Evolutionary conservation across 2,329 filamentous ascomycete genomes (phyloP).

Genomic region (Pseudofabraea citricarpa): DNA sequence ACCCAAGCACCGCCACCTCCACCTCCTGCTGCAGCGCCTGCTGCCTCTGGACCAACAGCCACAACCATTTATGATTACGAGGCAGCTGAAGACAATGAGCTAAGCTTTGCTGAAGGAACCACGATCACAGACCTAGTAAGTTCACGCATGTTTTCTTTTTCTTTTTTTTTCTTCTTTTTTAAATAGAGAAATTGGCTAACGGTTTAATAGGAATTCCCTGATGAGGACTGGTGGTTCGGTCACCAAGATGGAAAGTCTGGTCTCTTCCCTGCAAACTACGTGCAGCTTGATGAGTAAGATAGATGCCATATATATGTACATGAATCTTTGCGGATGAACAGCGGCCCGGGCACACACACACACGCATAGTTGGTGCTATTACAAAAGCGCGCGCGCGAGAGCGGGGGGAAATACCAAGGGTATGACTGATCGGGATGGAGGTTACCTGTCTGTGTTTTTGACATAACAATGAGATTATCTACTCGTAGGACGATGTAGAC

Average conservation of each 20-base stretch:
- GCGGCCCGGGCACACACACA: no score
- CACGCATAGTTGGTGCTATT: no score
- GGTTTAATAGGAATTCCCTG: slow-evolving; percentile 75
- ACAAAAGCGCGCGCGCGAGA: no score
- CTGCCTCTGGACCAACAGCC: slow-evolving; percentile 55
- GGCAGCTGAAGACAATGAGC: slow-evolving; percentile 86
- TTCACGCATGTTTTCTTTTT: no score
- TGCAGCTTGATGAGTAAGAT: slow-evolving; percentile 42
- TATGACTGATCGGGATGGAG: no score
- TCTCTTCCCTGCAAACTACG: slow-evolving; percentile 76
- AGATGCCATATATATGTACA: neutral
- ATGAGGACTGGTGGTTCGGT: slow-evolving; percentile 98
- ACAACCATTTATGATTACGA: slow-evolving; percentile 94
- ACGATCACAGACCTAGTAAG: slow-evolving; percentile 73
- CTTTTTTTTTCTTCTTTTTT: neutral
- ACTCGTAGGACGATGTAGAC: no score
- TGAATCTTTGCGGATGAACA: no score
- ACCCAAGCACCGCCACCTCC: slow-evolving; percentile 34
- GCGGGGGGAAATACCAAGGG: no score
- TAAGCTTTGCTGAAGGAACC: slow-evolving; percentile 85
- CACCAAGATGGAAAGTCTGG: slow-evolving; percentile 74
- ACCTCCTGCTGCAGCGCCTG: slow-evolving; percentile 31
- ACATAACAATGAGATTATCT: no score
- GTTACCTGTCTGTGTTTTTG: no score
- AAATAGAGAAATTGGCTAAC: neutral